Percentiles rank a stretch among this genome's conserved stretches.
Conservation (phyloP, 306 rosid genomes). For the Alnus rubra region DNA sequence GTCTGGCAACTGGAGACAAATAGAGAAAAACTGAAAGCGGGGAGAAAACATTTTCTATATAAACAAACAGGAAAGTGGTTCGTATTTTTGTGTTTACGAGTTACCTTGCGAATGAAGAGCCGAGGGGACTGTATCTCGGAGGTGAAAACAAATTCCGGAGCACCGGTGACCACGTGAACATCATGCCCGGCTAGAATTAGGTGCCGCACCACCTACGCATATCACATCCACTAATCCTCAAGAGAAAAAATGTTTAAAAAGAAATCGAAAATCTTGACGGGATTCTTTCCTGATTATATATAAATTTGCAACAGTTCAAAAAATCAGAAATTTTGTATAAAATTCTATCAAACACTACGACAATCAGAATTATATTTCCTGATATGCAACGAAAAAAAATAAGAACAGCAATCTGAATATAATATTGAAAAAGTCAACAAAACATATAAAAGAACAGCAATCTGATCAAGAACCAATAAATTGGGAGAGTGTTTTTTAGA, state of each 20-base stretch:
- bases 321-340: background rate
- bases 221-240: background rate
- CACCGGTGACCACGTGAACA: slow-evolving; percentile 92
- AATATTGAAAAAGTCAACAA: slow-evolving; percentile 13
- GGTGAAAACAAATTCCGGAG: slow-evolving; percentile 93
- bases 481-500: background rate
- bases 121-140: slow-evolving; percentile 76
- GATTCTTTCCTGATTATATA: background rate
- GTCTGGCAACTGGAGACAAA: too few species aligned
- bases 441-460: background rate
- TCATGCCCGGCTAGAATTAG: slow-evolving; percentile 88
- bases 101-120: slow-evolving; percentile 81
- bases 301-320: background rate
- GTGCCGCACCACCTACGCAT: slow-evolving; percentile 73
- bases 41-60: background rate
- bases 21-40: too few species aligned
- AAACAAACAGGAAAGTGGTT: background rate
- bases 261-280: background rate
- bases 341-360: background rate
- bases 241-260: too few species aligned
- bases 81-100: background rate
- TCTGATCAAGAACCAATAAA: slow-evolving; percentile 6
- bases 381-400: background rate
- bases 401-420: too few species aligned
- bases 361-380: background rate